Percentiles rank a stretch among this genome's conserved stretches.
These are phyloP conservation scores for Artemisia princeps DNA, from an alignment of 140 eudicot genomes.

Conservation along the genomic window DNA sequence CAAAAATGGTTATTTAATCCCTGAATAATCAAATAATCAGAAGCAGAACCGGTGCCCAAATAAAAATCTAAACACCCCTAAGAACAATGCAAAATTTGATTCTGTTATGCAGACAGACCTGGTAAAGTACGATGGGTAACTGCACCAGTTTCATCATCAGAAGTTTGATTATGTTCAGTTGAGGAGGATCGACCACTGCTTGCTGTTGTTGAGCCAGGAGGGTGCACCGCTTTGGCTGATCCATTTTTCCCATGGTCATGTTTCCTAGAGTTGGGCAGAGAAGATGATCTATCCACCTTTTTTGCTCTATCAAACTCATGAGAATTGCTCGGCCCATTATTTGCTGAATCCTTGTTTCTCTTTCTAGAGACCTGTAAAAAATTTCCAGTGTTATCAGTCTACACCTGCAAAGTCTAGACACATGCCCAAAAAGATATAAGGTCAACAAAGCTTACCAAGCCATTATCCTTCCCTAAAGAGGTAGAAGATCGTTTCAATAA, in stretches of 20 bases:
- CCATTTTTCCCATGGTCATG: constrained; percentile 46
- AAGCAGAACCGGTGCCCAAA: neutral
- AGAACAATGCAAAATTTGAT: neutral
- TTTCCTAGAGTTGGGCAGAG: constrained; percentile 41
- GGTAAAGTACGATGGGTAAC: constrained; percentile 66
- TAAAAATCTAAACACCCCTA: neutral
- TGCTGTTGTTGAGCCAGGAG: constrained; percentile 36
- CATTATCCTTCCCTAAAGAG: constrained; percentile 59
- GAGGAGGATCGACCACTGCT: constrained; percentile 57
- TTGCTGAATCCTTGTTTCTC: constrained; percentile 49
- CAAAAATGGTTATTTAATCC: constrained; percentile 1
- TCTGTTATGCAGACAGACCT: constrained; percentile 35
- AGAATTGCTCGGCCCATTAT: constrained; percentile 42
- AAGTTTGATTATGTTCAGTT: constrained; percentile 44
- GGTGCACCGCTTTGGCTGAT: constrained; percentile 30
- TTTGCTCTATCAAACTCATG: constrained; percentile 46
- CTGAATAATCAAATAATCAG: neutral
- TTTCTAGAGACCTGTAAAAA: constrained; percentile 31
- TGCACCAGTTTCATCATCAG: constrained; percentile 56
- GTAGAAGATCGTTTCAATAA: constrained; percentile 60
- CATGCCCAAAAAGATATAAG: too few species aligned
- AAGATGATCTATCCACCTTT: constrained; percentile 38
- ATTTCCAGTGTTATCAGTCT: too few species aligned
- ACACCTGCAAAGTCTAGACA: too few species aligned
- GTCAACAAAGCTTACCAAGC: constrained; percentile 28